These are phyloP conservation scores for Sporothrix sp. DNA, from an alignment of 2,329 filamentous ascomycete species.

Conservation along the genomic window DNA sequence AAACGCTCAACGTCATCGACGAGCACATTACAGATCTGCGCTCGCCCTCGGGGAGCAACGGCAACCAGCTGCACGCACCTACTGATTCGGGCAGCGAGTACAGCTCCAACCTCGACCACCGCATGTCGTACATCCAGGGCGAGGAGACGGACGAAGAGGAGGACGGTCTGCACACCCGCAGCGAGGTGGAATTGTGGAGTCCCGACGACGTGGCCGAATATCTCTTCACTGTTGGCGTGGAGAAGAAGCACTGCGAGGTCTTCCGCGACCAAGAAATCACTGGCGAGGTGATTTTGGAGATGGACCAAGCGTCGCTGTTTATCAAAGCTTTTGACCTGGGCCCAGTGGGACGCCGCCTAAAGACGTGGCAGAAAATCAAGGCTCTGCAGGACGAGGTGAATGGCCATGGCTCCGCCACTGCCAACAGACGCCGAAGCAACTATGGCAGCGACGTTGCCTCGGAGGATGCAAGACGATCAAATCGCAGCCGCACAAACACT, in stretches of 20 bases:
- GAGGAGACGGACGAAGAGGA: conserved; percentile 95
- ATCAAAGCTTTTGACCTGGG: conserved; percentile 93
- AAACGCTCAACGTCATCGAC: conserved; percentile 91
- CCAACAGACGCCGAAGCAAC: conserved; percentile 36
- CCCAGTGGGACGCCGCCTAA: conserved; percentile 77
- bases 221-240: conserved; percentile 73
- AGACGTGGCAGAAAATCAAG: conserved; percentile 97
- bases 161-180: conserved; percentile 52
- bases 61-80: conserved; percentile 39
- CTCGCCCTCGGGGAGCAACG: conserved; percentile 39
- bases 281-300: conserved; percentile 82
- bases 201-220: conserved; percentile 80
- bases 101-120: conserved; percentile 65
- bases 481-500: conserved; percentile 48
- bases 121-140: conserved; percentile 84
- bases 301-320: conserved; percentile 92
- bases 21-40: conserved; percentile 88
- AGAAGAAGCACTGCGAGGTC: conserved; percentile 83
- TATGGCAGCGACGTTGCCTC: conserved; percentile 51
- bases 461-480: conserved; percentile 40
- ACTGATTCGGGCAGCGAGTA: conserved; percentile 87
- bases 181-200: conserved; percentile 72
- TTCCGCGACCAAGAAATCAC: conserved; percentile 94
- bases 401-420: conserved; percentile 31
- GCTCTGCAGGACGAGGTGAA: conserved; percentile 78